Conservation (phyloP, 2,329 filamentous ascomycete species). For the Aureobasidium sp. region DNA sequence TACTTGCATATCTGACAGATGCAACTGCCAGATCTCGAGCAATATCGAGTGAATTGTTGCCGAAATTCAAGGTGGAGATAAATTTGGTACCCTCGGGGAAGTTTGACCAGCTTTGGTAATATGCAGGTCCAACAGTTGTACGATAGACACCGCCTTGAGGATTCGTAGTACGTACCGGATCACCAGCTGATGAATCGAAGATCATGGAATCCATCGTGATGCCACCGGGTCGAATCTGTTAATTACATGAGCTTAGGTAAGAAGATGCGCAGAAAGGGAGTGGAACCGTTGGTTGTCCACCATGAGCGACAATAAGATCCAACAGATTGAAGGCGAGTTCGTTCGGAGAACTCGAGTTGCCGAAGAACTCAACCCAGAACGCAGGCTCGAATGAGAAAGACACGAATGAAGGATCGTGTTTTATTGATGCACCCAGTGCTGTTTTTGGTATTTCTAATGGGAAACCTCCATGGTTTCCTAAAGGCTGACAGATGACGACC, state of each 20-base stretch:
- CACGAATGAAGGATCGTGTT: slow-evolving; percentile 22
- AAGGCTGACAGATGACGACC: background rate
- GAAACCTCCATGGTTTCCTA: background rate
- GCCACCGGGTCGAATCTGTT: slow-evolving; percentile 23
- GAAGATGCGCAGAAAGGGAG: background rate
- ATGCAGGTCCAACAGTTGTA: slow-evolving; percentile 25
- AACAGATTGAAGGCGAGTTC: slow-evolving; percentile 24
- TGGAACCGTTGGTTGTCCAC: slow-evolving; percentile 19
- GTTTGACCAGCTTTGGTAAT: slow-evolving; percentile 27
- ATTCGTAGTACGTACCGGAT: slow-evolving; percentile 23
- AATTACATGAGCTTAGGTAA: background rate
- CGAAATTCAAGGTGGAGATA: slow-evolving; percentile 26
- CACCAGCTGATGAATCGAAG: slow-evolving; percentile 21
- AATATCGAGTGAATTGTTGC: slow-evolving; percentile 25
- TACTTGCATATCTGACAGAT: slow-evolving; percentile 23
- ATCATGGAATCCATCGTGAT: slow-evolving; percentile 29
- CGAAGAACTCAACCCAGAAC: slow-evolving; percentile 28
- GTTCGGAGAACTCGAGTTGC: slow-evolving; percentile 23
- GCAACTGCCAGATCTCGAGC: slow-evolving; percentile 25
- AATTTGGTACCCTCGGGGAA: slow-evolving; percentile 26
- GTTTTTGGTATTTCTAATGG: background rate
- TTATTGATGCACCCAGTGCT: slow-evolving; percentile 22
- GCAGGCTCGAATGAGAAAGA: slow-evolving; percentile 27
- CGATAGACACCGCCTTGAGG: slow-evolving; percentile 24
- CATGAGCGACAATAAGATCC: slow-evolving; percentile 23